A percentile compares a stretch with the other conserved stretches of the same genome.
Evolutionary conservation across 345 rosid genomes (phyloP).

Genomic region (Melastoma malabathricum): DNA sequence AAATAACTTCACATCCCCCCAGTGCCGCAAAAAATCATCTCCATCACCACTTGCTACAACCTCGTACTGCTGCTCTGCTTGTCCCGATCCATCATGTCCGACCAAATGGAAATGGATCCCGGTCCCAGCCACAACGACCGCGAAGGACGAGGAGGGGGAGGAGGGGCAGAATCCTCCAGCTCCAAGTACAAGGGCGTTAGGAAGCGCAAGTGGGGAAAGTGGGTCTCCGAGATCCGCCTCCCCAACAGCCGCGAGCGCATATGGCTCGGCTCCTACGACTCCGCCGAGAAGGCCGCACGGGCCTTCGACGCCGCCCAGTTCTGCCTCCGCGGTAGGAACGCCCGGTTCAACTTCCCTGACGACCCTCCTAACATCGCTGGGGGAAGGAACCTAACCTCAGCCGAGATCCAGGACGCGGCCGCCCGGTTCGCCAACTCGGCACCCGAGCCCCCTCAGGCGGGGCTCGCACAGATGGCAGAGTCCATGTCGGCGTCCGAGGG

Average conservation of each 20-base stretch:
- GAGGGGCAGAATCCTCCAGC: slow-evolving; percentile 4
- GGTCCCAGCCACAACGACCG: neutral
- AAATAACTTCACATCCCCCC: too few species aligned
- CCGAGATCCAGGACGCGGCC: slow-evolving; percentile 52
- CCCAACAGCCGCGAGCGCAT: slow-evolving; percentile 47
- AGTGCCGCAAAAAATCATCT: too few species aligned
- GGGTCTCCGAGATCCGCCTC: slow-evolving; percentile 48
- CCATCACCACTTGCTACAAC: too few species aligned
- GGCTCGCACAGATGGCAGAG: too few species aligned
- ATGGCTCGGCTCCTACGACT: slow-evolving; percentile 58
- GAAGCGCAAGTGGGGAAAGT: slow-evolving; percentile 60
- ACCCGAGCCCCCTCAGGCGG: slow-evolving; percentile 7
- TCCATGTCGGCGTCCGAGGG: slow-evolving; percentile 25
- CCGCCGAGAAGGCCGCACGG: slow-evolving; percentile 69
- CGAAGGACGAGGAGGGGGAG: neutral
- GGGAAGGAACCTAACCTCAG: slow-evolving; percentile 28
- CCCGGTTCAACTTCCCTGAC: slow-evolving; percentile 58
- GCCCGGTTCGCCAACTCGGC: slow-evolving; percentile 41
- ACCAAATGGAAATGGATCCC: too few species aligned
- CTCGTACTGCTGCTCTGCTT: too few species aligned
- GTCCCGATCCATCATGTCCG: too few species aligned
- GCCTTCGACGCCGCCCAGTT: slow-evolving; percentile 78
- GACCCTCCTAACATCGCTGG: slow-evolving; percentile 48
- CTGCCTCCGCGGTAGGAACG: slow-evolving; percentile 57
- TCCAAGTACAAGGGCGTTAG: slow-evolving; percentile 38